Evolutionary conservation across 495 filamentous ascomycete species (phyloP).

Genomic region (Schizothecium vesticola): DNA sequence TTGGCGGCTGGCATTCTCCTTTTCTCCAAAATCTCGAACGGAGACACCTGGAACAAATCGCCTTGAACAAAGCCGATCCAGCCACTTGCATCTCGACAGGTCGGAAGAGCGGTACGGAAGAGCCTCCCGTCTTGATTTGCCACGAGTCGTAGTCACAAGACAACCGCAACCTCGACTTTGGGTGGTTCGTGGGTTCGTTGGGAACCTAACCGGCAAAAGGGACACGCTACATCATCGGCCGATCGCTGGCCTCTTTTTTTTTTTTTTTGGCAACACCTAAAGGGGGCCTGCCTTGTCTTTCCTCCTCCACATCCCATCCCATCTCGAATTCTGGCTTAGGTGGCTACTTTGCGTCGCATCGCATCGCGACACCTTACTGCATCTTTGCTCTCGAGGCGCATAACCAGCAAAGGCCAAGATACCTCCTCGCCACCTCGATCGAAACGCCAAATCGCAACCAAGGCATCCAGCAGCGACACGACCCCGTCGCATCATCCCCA

Average conservation of each 20-base stretch:
- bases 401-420: background rate
- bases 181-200: background rate
- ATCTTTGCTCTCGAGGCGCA: background rate
- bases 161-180: background rate
- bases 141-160: background rate
- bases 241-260: background rate
- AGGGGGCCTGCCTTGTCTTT: background rate
- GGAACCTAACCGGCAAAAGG: background rate
- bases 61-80: background rate
- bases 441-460: too few species aligned
- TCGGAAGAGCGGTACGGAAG: background rate
- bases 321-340: background rate
- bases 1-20: background rate
- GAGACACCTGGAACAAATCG: constrained; percentile 13
- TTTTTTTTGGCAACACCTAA: background rate
- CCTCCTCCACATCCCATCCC: background rate
- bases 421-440: background rate
- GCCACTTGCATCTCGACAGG: too few species aligned
- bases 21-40: constrained; percentile 14
- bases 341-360: background rate
- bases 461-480: background rate
- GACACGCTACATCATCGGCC: background rate
- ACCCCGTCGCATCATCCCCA: background rate
- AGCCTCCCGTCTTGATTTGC: background rate
- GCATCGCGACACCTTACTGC: background rate